Evolutionary conservation across 371 early-diverging fungal species (phyloP), one percentile per base, ranked within the genome.

Genomic region (Mortierella sp.): DNA sequence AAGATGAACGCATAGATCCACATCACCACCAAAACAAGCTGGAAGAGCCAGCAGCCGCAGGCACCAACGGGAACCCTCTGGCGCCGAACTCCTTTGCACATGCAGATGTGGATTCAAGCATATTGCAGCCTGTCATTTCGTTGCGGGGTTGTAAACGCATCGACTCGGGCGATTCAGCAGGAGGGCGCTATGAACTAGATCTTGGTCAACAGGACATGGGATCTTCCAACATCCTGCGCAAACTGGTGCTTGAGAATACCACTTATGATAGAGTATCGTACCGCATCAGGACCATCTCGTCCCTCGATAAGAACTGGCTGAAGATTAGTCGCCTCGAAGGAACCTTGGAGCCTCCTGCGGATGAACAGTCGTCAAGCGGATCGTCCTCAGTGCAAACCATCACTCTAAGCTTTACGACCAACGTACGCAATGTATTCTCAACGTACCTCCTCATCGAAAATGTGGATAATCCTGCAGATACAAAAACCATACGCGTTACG

Each of bases 121-220:
- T 63, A 4, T 11, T 77, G 45, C 65, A 73, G 22, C 80, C 86
- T 20, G 60, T 74, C 39, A 84, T 92, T 28, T 73, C 77, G 12
- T 68, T 92, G 49, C 86, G 90, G 20, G 90, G 91, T 2, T 90
- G 93, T 64, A 91, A 91, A 64, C 76, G 89, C 11, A 80, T 90
- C 35, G 78, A 76, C 52, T 85, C 83, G 40, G 64, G 75, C 12
- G 71, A 77, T 5, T 86, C 89, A 12, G 39, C 86, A 14, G 88
- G 88, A 45, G 91, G 90, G 14, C 84, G 92, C 18, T 93, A 86
- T 74, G 93, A 92, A 47, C 84, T 94, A 12, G 91, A 93, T 78
- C 83, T 93, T n/a, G 94, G 94, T 18, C 94, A 92, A 61, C 92
- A 90, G 68, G 94, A 93, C 73, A 77, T 91, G 60, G 89, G 89